phyloP scores from a whole-genome alignment of 2,329 filamentous ascomycete genomes.

The Colletotrichum sp. region DNA sequence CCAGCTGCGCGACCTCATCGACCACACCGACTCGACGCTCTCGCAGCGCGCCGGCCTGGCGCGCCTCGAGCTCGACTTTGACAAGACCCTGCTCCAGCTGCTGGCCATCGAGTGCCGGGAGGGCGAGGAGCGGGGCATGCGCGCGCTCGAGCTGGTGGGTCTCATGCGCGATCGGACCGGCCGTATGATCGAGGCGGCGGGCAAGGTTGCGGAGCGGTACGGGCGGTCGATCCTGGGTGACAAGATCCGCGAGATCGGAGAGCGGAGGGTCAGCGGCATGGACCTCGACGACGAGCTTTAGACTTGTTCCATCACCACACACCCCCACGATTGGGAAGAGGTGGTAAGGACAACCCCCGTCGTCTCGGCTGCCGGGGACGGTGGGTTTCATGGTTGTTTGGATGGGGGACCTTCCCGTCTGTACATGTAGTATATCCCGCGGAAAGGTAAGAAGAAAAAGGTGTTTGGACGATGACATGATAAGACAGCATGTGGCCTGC shows the following conservation, averaged over 20 bases:
- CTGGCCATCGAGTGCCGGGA: constrained; percentile 89
- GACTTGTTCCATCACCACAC: neutral
- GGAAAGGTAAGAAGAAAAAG: neutral
- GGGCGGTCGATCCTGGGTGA: constrained; percentile 79
- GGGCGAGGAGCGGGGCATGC: constrained; percentile 93
- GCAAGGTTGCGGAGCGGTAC: constrained; percentile 88
- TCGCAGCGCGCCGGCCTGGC: constrained; percentile 71
- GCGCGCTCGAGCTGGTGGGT: constrained; percentile 86
- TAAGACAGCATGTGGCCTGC: neutral
- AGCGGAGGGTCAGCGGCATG: constrained; percentile 67
- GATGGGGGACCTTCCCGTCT: constrained; percentile 7
- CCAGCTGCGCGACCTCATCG: constrained; percentile 77
- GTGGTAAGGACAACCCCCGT: neutral
- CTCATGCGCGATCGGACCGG: constrained; percentile 86
- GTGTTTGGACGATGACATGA: constrained; percentile 17
- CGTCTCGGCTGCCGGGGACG: neutral
- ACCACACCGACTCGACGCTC: constrained; percentile 67
- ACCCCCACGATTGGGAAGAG: neutral
- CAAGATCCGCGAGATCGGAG: constrained; percentile 88
- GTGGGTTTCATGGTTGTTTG: constrained; percentile 7
- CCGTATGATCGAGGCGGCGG: constrained; percentile 89
- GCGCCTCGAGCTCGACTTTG: constrained; percentile 80
- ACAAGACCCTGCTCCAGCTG: constrained; percentile 89
- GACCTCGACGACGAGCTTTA: constrained; percentile 51
- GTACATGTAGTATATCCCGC: neutral